Base-by-base conservation (phyloP, 805 yeast genomes). In the Debaryomyces prosopidis region DNA sequence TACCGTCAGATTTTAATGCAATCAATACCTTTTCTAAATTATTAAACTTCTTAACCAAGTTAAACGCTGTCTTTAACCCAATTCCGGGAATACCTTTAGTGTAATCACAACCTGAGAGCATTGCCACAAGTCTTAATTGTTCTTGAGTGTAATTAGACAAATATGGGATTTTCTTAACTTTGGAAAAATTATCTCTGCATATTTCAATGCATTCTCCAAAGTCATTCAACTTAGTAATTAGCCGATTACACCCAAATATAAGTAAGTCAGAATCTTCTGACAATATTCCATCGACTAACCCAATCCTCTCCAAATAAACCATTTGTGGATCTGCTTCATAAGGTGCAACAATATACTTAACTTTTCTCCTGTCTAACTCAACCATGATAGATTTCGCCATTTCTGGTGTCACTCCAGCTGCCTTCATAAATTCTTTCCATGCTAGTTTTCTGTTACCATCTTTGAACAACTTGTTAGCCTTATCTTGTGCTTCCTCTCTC, bases 241-340 rank as follows among this genome's bases (percentile, higher is more conserved):
- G 71, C 34, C 72, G 70, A 30, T 73, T 66, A 43, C 96, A 88
- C 0, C 99, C 99, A 71, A 92, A 94, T 1, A 94, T 76, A 17
- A 94, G 69, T 52, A 94, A 72, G 68, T 94, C 99, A 0, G 97
- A 90, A 61, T 94, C 99, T 59, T 94, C 99, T 35, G 96, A 85
- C 7, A 94, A 74, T 4, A 94, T 87, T 0, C 92, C 98, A 49
- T 89, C 85, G 5, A 89, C 92, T 1, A 81, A 42, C 0, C 92
- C 92, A 0, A 66, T 51, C 47, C 81, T 79, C 60, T 92, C 98
- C 36, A 94, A 73, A 57, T 84, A 89, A 8, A 91, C 98, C 86
- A 94, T 81, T 63, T 94, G 99, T 1, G 99, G 86, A 63, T 94
- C 99, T 0, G 99, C 99, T 67, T 94, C 99, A 61, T 89, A 94